Base-by-base conservation (phyloP, 106 monocot genomes). In the Acorus gramineus region DNA sequence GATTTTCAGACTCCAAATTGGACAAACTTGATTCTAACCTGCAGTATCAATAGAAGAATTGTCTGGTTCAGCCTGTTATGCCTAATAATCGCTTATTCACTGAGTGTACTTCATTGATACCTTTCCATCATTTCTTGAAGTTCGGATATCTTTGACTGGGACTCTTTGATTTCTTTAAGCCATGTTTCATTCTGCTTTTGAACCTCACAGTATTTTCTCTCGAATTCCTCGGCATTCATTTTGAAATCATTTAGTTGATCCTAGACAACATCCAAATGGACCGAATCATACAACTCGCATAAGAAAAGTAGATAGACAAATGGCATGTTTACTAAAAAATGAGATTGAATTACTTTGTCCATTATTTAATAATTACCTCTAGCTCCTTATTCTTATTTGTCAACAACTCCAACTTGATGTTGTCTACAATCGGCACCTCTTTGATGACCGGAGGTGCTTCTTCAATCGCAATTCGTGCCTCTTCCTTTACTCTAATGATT, bases 101-200 rank as follows among this genome's bases (percentile, higher is more conserved):
- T 4, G 44, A 6, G 9, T 7, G 2, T 60, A 44, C 46, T 44
- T 60, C 45, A 5, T 47, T 4, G 12, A 12, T 77, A 85, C 95
- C 82, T 80, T 76, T 90, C 90, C 55, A 91, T 78, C 73, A 68
- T 85, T 64, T 96, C 90, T 66, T 87, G 87, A 44, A 96, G 78
- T 64, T 87, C 87, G 52, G 53, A 49, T 62, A 87, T 12, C 68
- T 85, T 90, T 53, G 62, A 64, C 12, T 73, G 66, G 53, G 82
- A 79, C 63, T 87, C 90, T 76, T 85, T 80, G 61, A 68, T 68
- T 59, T 85, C 90, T 73, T 82, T 84, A 46, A 72, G 44, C 53
- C 90, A 76, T 66, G 44, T 49, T 53, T 90, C 90, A 11, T 71
- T 65, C 66, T 82, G 73, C 62, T 63, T 80, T 61, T 85, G 82